Base-by-base conservation (phyloP, 441 rosid genomes). In the Monsonia emarginata region DNA sequence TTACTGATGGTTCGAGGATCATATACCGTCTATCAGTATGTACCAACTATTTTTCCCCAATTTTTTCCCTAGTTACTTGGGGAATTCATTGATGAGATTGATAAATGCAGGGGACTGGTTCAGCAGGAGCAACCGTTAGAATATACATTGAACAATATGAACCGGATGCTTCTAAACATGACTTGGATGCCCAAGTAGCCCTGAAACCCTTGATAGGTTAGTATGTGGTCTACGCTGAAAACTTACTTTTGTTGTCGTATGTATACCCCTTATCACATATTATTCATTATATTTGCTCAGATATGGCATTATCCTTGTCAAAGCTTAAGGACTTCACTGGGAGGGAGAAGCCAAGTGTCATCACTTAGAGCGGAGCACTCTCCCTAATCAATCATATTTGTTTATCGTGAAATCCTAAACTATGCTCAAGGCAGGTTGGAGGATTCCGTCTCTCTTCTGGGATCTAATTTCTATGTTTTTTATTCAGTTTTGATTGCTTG, bases 111-210 rank as follows among this genome's bases (percentile, higher is more conserved):
- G 98, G 95, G 78, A 93, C 96, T 70, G 96, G 98, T 67, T 87
- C 97, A 57, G 93, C 96, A 4, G 97, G 98, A 71, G 99, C 96
- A 61, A 94, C 95, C 2, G 78, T 91, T 65, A 83, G 96, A 77
- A 72, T 86, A 72, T 94, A 89, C 75, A 81, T 89, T 16, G 96
- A 94, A 72, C 94, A 89, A 67, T 91, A 81, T 64, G 88, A 88
- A 81, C 87, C 87, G 14, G 88, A 91, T 76, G 92, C 72, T 69
- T 86, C 89, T 25, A 91, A 86, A 69, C 94, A 94, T 63, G 94
- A 88, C 54, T 22, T 84, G 80, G 95, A 94, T 83, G 99, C 99
- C 64, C 97, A 91, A 73, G 77, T 68, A 46, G 94, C 91, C 69
- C 75, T 91, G 27, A 91, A 86, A 72, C 94, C 97, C 16, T 71